A percentile compares a stretch with the other conserved stretches of the same genome.
Evolutionary conservation across 371 early-diverging fungal genomes (phyloP).

Genomic region (Mucor lusitanicus): DNA sequence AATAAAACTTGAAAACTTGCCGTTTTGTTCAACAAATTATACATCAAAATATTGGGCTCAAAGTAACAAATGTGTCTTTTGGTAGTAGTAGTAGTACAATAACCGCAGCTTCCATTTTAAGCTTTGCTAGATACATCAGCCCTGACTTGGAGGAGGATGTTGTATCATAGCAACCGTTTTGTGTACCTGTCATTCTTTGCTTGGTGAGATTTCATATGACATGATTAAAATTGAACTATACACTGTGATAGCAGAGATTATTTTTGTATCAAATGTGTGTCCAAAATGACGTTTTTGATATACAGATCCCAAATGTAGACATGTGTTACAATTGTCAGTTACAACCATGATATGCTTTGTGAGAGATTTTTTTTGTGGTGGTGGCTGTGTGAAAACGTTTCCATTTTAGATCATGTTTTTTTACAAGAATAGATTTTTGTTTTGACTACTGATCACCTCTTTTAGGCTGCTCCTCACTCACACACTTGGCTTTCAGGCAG

Average conservation of each 20-base stretch:
- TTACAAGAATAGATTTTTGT: slow-evolving; percentile 11
- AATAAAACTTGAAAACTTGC: not conserved
- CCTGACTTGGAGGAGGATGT: not conserved
- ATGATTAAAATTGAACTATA: not conserved
- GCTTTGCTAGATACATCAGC: not conserved
- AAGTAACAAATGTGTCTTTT: not conserved
- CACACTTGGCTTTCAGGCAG: not conserved
- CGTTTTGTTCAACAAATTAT: not conserved
- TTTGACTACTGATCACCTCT: not conserved
- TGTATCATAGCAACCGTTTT: not conserved
- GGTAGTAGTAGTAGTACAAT: not conserved
- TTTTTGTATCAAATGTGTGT: not conserved
- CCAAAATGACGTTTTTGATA: not conserved
- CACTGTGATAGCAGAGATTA: not conserved
- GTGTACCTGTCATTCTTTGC: not conserved
- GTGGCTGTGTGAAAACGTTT: slow-evolving; percentile 9
- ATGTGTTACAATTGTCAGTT: slow-evolving; percentile 3
- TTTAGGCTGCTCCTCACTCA: slow-evolving; percentile 1
- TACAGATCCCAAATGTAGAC: not conserved
- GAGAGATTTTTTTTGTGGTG: slow-evolving; percentile 1
- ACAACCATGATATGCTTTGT: not conserved
- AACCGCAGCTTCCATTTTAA: not conserved
- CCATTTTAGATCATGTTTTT: not conserved
- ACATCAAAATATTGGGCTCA: not conserved
- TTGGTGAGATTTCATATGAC: not conserved